Percentiles rank a stretch among this genome's conserved stretches.
Conservation (phyloP, 306 rosid species). For the peach (Prunus persica) region Prunus_persica_NCBIv2 NC_034013.1:11894001-11894500, state of each 20-base stretch:
- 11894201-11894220: constrained; percentile 16
- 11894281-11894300: constrained; percentile 25
- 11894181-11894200: not conserved
- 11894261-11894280: constrained; percentile 21
- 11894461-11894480: not conserved
- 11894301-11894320: constrained; percentile 10
- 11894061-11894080: constrained; percentile 15
- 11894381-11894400: constrained; percentile 27
- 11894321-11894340: constrained; percentile 16
- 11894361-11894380: constrained; percentile 23
- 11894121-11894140: constrained; percentile 5
- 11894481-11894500: not conserved
- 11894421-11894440: constrained; percentile 11
- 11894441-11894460: too few species aligned
- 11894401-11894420: constrained; percentile 23
- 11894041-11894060: not conserved
- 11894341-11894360: constrained; percentile 15
- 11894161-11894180: not conserved
- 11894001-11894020: not conserved
- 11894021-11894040: not conserved
- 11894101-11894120: constrained; percentile 26
- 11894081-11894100: constrained; percentile 24
- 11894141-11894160: not conserved
- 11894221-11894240: constrained; percentile 22
- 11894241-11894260: constrained; percentile 26